Evolutionary conservation across 2,329 filamentous ascomycete species (phyloP).

Genomic region (Fusarium pilosicola): DNA sequence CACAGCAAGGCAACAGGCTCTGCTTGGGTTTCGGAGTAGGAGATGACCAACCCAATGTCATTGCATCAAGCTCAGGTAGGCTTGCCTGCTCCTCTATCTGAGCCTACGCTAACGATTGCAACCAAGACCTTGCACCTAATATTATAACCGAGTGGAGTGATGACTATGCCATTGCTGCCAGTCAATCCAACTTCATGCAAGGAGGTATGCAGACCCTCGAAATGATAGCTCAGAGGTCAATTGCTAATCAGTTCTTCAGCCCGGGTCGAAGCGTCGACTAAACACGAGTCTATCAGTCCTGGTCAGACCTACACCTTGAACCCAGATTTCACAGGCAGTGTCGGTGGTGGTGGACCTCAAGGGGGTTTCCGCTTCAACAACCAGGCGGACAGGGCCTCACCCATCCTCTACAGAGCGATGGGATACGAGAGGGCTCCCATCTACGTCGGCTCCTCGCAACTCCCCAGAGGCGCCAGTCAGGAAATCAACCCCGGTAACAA

Average conservation of each 20-base stretch:
- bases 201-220: accelerated
- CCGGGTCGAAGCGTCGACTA: accelerated
- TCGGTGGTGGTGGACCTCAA: background rate
- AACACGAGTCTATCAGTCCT: accelerated
- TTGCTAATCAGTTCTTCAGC: background rate
- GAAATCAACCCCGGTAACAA: accelerated
- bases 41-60: accelerated
- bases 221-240: accelerated
- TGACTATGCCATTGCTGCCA: background rate
- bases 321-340: accelerated
- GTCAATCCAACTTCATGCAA: accelerated
- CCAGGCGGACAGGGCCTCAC: accelerated
- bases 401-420: background rate
- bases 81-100: accelerated
- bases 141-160: accelerated
- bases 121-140: accelerated
- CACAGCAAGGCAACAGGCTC: accelerated
- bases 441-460: accelerated
- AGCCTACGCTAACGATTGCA: accelerated
- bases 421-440: accelerated
- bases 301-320: background rate
- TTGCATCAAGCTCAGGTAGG: background rate
- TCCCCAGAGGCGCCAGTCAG: background rate
- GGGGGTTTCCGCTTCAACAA: background rate
- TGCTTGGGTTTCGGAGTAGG: background rate